Evolutionary conservation across 805 yeast species (phyloP).

Genomic region (Cyberlindnera mycetangii): DNA sequence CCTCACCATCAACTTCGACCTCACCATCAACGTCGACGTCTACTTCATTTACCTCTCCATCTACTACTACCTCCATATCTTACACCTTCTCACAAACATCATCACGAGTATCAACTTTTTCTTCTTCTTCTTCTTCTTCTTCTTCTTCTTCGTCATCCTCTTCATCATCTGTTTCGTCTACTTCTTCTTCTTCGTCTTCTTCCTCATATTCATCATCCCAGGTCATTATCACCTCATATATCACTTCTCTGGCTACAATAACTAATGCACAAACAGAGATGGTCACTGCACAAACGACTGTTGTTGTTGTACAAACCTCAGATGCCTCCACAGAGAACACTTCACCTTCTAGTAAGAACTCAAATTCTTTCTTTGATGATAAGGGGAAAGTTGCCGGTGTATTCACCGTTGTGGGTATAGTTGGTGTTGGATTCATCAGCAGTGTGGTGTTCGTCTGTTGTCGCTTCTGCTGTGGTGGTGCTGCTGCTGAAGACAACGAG

Average conservation of each 20-base stretch:
- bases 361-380: constrained; percentile 50
- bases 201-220: constrained; percentile 19
- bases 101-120: constrained; percentile 1
- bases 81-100: not conserved
- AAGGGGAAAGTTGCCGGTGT: constrained; percentile 80
- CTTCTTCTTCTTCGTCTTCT: constrained; percentile 11
- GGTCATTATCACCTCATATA: constrained; percentile 13
- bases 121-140: constrained; percentile 10
- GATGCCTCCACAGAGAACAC: constrained; percentile 19
- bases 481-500: constrained; percentile 10
- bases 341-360: not conserved
- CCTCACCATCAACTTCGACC: constrained; percentile 13
- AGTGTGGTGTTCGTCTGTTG: constrained; percentile 43
- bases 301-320: constrained; percentile 10
- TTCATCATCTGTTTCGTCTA: constrained; percentile 8
- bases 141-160: constrained; percentile 16
- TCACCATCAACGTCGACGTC: not conserved
- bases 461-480: constrained; percentile 11
- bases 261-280: constrained; percentile 12
- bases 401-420: constrained; percentile 71
- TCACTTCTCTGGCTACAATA: constrained; percentile 13
- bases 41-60: constrained; percentile 7
- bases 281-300: constrained; percentile 14
- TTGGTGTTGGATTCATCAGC: constrained; percentile 42
- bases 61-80: constrained; percentile 8